Percentiles rank a stretch among this genome's conserved stretches.
These are phyloP conservation scores for Blumeria hordei DNA, from an alignment of 2,329 filamentous ascomycete genomes.

Conservation along the genomic window DNA sequence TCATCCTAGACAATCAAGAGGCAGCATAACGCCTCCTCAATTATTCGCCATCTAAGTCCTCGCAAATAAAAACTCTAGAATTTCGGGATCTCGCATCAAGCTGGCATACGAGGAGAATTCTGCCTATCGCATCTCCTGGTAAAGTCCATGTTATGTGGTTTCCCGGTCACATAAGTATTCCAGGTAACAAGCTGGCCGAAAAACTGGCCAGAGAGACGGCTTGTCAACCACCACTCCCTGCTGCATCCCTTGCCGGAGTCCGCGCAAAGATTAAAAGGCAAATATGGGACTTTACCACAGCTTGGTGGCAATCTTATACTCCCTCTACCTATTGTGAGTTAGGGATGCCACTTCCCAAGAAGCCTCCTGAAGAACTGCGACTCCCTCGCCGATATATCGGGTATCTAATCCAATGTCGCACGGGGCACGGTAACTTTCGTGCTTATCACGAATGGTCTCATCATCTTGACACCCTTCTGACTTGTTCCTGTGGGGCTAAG, in stretches of 20 bases:
- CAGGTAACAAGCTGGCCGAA: too few species aligned
- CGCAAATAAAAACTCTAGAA: too few species aligned
- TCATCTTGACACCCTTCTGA: background rate
- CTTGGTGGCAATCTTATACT: background rate
- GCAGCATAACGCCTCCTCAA: too few species aligned
- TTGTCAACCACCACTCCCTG: background rate
- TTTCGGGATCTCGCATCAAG: too few species aligned
- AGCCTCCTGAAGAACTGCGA: background rate
- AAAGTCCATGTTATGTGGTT: too few species aligned
- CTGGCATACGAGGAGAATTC: too few species aligned
- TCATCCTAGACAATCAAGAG: too few species aligned
- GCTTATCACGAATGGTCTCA: background rate
- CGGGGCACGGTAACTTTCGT: background rate
- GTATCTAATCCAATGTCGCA: background rate
- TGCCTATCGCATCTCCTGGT: too few species aligned
- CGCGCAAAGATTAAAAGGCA: background rate
- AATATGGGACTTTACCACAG: background rate
- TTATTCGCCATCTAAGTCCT: too few species aligned
- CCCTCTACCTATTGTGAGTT: background rate
- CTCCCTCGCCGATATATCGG: background rate
- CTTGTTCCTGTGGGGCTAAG: background rate
- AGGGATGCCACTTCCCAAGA: background rate
- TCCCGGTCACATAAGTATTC: too few species aligned
- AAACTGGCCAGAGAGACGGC: too few species aligned
- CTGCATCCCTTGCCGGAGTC: background rate